phyloP scores from a whole-genome alignment of 208 protist species.

The Leishmania turanica region DNA sequence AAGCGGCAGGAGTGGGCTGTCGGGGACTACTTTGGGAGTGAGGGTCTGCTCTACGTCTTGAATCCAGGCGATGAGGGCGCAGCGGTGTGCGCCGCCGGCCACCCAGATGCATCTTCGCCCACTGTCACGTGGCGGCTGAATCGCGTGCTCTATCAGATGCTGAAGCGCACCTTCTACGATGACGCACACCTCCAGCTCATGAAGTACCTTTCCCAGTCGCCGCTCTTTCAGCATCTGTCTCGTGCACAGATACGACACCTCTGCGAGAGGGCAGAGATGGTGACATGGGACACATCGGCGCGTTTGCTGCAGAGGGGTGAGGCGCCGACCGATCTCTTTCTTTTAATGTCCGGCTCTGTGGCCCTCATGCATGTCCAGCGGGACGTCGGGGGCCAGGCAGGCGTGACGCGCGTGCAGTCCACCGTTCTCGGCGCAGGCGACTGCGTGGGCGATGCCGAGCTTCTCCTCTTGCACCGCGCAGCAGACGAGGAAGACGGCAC shows the following conservation, averaged over 20 bases:
- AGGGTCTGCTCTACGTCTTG: conserved; percentile 16
- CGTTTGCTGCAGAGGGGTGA: conserved; percentile 1
- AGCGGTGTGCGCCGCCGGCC: not conserved
- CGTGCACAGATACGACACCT: conserved; percentile 3
- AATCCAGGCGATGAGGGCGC: not conserved
- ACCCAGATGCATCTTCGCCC: not conserved
- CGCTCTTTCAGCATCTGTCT: conserved; percentile 11
- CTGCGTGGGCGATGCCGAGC: conserved; percentile 23
- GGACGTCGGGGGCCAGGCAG: not conserved
- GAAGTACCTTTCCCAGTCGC: conserved; percentile 4
- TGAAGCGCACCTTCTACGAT: conserved; percentile 13
- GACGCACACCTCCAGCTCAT: not conserved
- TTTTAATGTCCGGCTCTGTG: conserved; percentile 15
- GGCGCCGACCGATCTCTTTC: conserved; percentile 3
- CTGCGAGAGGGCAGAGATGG: not conserved
- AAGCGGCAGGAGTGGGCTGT: conserved; percentile 5
- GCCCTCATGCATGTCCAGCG: conserved; percentile 10
- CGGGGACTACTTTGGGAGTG: conserved; percentile 11
- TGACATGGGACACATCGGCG: not conserved
- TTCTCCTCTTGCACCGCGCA: not conserved
- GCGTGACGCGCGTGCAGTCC: not conserved
- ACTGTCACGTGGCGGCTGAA: conserved; percentile 20
- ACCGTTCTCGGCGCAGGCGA: conserved; percentile 4
- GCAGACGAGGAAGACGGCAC: not conserved
- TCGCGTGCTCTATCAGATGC: conserved; percentile 15